Evolutionary conservation across 352 stramenopile genomes (phyloP), one percentile per base, ranked within the genome.

Genomic region (Pythium insidiosum): DNA sequence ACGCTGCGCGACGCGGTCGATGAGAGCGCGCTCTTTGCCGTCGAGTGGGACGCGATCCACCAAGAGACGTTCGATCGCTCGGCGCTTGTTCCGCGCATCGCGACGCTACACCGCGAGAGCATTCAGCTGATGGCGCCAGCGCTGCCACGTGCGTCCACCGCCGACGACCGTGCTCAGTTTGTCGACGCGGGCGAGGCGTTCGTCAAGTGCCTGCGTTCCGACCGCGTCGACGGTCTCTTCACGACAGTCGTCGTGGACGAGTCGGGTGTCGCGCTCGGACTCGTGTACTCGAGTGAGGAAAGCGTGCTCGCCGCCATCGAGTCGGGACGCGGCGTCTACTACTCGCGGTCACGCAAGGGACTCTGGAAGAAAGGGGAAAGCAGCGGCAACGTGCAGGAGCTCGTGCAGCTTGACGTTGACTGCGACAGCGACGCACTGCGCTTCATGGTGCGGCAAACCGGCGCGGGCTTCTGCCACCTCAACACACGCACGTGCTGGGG

Each of bases 351-450:
- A 46, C 83, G 93, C 35, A 64, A 78, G 23, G 72, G 71, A 2
- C 67, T 98, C 1, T 98, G 93, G 93, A 88, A 89, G 50, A 98
- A 98, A 63, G 95, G 93, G n/a, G 90, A 98, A 60, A 98, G 83
- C 35, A 97, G 86, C 24, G 95, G 93, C 51, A 91, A 96, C 55
- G 80, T 81, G 34, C 95, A 98, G 73, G 84, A 84, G 47, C 76
- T 98, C 6, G 68, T 97, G 38, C 69, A 88, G 31, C 65, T 98
- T 37, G 90, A 97, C 53, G 64, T 97, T 6, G 95, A 98, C 73
- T 98, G 93, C 58, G 93, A 98, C 63, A 94, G 83, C 36, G 95
- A 98, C 64, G 95, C 95, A 3, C 52, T 98, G 43, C 80, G 92
- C 18, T 97, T 97, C 57, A 97, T 73, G 5, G 95, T 98, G 26